Base-by-base conservation (phyloP, 352 stramenopile genomes). In the Peronospora farinosa region DNA sequence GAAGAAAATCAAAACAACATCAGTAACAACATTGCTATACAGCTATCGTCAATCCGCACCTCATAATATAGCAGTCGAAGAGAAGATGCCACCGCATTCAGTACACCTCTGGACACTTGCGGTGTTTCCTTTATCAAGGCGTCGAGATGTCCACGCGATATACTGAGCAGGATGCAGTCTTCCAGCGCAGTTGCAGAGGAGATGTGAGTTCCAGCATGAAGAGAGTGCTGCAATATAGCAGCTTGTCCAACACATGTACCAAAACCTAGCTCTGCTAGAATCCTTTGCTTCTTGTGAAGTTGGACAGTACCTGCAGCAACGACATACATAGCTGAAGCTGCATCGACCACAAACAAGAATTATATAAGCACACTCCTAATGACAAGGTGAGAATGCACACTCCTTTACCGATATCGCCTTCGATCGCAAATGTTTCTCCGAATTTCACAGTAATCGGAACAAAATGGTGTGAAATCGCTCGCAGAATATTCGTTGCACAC, bases 11-110 rank as follows among this genome's bases (percentile, higher is more conserved):
- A 19, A 7, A 35, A 32, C 10, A 44, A 21, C 11, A 39, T 40
- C n/a, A 31, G 38, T 13, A 19, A 4, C 32, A 38, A 33, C 15
- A 9, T 25, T 30, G 7, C 33, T 38, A 8, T 7, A 25, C 17
- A 33, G 36, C 42, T 10, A 40, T 13, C 31, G 5, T 42, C 31
- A 35, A 7, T 31, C 5, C 62, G 42, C 67, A 88, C 78, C 69
- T 89, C 74, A 37, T 87, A 86, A 40, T 91, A 93, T 6, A 90
- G 56, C 58, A 78, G 82, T 7, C 76, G 74, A 28, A 93, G 53
- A 7, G 82, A 74, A 0, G 78, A 89, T 2, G 80, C 81, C 16
- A 94, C 76, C 0, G 81, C 78, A 42, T 88, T 86, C 3, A 94
- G 48, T n/a, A 92, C 80, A 15, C 83, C 83, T 52, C 75, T 56